Conservation (phyloP, 1,139 yeast genomes). For the Lodderomyces parapsilosis region DNA sequence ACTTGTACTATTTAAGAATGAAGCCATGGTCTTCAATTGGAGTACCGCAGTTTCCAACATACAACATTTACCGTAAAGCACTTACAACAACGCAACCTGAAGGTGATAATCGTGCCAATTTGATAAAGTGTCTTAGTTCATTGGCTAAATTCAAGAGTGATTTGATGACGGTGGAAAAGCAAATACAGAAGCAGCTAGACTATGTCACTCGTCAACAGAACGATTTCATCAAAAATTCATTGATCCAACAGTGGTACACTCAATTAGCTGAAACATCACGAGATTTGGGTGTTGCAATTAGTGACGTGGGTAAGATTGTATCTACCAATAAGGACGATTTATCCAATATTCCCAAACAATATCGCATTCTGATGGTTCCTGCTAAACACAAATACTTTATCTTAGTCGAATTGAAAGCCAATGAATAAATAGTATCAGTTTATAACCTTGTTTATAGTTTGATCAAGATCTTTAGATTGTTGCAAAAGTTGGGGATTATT, state of each 20-base stretch:
- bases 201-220: slow-evolving; percentile 15
- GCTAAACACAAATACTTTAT: slow-evolving; percentile 40
- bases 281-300: slow-evolving; percentile 9
- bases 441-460: slow-evolving; percentile 3
- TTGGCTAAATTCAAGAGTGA: slow-evolving; percentile 14
- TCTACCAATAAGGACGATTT: slow-evolving; percentile 21
- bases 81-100: slow-evolving; percentile 10
- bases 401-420: background rate
- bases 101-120: slow-evolving; percentile 9
- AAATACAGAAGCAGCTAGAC: slow-evolving; percentile 9
- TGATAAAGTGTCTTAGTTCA: slow-evolving; percentile 13
- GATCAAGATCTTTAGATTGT: slow-evolving; percentile 9
- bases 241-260: slow-evolving; percentile 11
- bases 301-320: slow-evolving; percentile 26
- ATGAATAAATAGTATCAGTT: background rate
- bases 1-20: slow-evolving; percentile 66
- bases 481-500: slow-evolving; percentile 10
- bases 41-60: slow-evolving; percentile 64
- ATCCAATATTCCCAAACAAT: slow-evolving; percentile 13
- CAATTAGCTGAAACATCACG: slow-evolving; percentile 7
- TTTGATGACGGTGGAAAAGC: slow-evolving; percentile 18
- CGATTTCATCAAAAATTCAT: slow-evolving; percentile 22
- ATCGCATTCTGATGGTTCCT: slow-evolving; percentile 17
- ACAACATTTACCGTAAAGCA: slow-evolving; percentile 26
- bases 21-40: slow-evolving; percentile 85